phyloP scores from a whole-genome alignment of 2,329 filamentous ascomycete species.

The Colletotrichum higginsianum region DNA sequence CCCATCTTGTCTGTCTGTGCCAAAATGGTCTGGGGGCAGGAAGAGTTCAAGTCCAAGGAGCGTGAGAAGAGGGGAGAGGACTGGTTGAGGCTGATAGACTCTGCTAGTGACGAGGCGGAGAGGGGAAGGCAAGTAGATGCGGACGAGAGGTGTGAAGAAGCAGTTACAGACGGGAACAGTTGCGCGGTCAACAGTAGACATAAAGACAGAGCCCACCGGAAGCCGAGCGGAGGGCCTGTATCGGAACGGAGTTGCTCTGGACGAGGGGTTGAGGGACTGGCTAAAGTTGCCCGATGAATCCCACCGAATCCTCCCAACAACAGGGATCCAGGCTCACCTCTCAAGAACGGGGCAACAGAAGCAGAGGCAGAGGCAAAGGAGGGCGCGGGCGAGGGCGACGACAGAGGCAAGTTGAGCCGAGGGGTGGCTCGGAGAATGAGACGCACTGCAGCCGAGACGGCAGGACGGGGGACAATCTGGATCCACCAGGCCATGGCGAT shows the following conservation, averaged over 20 bases:
- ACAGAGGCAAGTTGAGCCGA: constrained; percentile 36
- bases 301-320: constrained; percentile 24
- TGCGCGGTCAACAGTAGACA: constrained; percentile 31
- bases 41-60: background rate
- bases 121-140: constrained; percentile 26
- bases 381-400: background rate
- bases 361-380: too few relatives aligned
- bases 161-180: constrained; percentile 27
- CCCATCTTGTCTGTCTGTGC: constrained; percentile 39
- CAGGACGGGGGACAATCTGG: constrained; percentile 23
- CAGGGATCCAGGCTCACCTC: constrained; percentile 23
- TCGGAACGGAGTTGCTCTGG: constrained; percentile 25
- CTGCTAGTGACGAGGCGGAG: constrained; percentile 17
- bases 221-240: constrained; percentile 37
- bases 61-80: background rate
- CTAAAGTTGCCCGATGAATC: constrained; percentile 32
- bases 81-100: constrained; percentile 11
- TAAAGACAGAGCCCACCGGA: constrained; percentile 34
- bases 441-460: constrained; percentile 30
- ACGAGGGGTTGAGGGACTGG: constrained; percentile 28
- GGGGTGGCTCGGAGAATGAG: constrained; percentile 31
- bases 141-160: constrained; percentile 24
- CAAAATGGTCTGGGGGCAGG: background rate
- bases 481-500: constrained; percentile 38
- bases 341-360: constrained; percentile 10